Conservation (phyloP, 1,139 yeast species). For the Geotrichum restrictum region DNA sequence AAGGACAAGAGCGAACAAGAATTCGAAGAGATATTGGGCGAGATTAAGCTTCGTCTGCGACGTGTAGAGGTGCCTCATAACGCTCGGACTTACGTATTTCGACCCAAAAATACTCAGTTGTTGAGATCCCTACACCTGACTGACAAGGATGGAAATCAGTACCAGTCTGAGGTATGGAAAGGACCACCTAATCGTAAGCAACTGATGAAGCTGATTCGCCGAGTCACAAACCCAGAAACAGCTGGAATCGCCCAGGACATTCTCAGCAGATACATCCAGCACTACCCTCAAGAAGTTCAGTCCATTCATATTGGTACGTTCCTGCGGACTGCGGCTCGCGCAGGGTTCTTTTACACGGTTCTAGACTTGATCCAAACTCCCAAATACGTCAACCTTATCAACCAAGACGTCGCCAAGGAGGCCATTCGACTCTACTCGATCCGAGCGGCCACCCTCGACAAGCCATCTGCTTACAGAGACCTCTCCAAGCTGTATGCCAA, state of each 20-base stretch:
- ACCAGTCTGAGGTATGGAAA: conserved; percentile 16
- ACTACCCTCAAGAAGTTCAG: conserved; percentile 18
- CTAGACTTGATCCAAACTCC: conserved; percentile 16
- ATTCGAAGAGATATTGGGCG: conserved; percentile 15
- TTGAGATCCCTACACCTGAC: conserved; percentile 15
- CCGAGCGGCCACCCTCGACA: conserved; percentile 19
- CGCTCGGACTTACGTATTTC: conserved; percentile 16
- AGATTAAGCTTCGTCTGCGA: conserved; percentile 17
- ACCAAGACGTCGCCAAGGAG: conserved; percentile 14
- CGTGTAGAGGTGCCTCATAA: conserved; percentile 20
- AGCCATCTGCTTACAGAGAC: conserved; percentile 10
- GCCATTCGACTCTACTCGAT: conserved; percentile 18
- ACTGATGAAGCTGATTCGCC: conserved; percentile 16
- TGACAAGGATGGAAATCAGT: conserved; percentile 20
- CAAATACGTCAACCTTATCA: conserved; percentile 3
- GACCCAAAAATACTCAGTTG: conserved; percentile 19
- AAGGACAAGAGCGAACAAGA: conserved; percentile 12
- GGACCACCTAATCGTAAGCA: conserved; percentile 20
- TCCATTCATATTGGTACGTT: conserved; percentile 17
- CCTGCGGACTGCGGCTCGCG: conserved; percentile 18
- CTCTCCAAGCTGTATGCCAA: conserved; percentile 15
- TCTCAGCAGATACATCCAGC: conserved; percentile 14
- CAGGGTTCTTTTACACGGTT: conserved; percentile 16
- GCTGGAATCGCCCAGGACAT: conserved; percentile 12
- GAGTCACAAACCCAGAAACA: conserved; percentile 12